phyloP scores from a whole-genome alignment of 805 yeast genomes.

The Kazachstania kunashirensis region DNA sequence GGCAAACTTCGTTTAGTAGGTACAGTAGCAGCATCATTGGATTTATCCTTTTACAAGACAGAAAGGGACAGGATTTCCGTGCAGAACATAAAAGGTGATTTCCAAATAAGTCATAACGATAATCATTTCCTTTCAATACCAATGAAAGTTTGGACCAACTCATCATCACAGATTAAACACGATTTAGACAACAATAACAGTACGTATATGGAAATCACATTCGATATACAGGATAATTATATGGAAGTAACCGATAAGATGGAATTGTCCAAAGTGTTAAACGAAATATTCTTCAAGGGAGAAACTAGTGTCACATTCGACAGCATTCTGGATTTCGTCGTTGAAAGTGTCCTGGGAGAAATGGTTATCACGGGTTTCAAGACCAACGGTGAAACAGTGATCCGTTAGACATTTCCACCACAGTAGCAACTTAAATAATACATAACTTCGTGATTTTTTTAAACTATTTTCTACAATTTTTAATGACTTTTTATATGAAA shows the following conservation, averaged over 20 bases:
- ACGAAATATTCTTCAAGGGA: conserved; percentile 35
- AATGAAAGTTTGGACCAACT: conserved; percentile 37
- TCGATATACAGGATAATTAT: conserved; percentile 35
- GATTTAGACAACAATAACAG: conserved; percentile 12
- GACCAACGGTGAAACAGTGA: conserved; percentile 21
- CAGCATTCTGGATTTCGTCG: conserved; percentile 19
- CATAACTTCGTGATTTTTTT: too few species aligned
- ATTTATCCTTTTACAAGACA: conserved; percentile 27
- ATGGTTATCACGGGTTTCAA: conserved; percentile 20
- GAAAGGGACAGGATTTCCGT: conserved; percentile 24
- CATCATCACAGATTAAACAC: conserved; percentile 31
- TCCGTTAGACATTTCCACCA: conserved; percentile 8
- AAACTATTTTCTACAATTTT: too few species aligned
- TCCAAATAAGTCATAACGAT: conserved; percentile 33
- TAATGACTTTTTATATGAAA: too few species aligned
- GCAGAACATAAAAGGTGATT: conserved; percentile 33
- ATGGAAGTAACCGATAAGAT: conserved; percentile 34
- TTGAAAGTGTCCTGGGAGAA: conserved; percentile 21
- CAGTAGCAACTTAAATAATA: not conserved
- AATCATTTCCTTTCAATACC: conserved; percentile 37
- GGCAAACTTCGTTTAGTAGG: conserved; percentile 34
- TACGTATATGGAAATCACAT: conserved; percentile 29
- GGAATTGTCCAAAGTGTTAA: conserved; percentile 36
- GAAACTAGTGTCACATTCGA: conserved; percentile 24
- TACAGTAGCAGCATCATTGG: conserved; percentile 27